Evolutionary conservation across 2,329 filamentous ascomycete genomes (phyloP).

Genomic region (Talaromyces sp.): DNA sequence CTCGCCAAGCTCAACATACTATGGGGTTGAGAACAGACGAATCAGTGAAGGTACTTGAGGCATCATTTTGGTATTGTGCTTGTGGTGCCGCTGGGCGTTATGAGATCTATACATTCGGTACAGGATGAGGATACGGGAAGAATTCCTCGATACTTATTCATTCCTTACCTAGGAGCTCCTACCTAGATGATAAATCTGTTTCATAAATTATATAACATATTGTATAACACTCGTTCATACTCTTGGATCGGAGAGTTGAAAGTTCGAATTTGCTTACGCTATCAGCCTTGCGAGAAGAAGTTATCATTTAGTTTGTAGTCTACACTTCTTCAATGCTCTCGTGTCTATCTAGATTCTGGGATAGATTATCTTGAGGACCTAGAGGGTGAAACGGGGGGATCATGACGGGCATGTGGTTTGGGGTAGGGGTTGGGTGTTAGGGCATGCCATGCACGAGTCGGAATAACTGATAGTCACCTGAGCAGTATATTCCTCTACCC

Average conservation of each 20-base stretch:
- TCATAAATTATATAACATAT: background rate
- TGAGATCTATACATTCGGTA: background rate
- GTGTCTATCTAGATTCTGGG: no score
- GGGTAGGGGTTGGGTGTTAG: background rate
- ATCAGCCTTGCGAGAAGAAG: no score
- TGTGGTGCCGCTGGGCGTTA: background rate
- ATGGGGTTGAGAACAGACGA: conserved; percentile 24
- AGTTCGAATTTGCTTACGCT: no score
- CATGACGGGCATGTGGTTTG: no score
- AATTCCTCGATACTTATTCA: background rate
- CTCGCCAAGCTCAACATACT: conserved; percentile 37
- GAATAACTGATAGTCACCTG: background rate
- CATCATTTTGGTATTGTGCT: background rate
- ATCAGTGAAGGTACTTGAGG: background rate
- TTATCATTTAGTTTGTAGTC: no score
- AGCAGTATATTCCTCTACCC: background rate
- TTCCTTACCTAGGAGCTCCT: background rate
- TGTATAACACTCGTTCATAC: background rate
- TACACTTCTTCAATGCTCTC: no score
- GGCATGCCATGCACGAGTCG: background rate
- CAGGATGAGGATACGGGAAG: background rate
- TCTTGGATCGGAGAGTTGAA: background rate
- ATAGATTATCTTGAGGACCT: background rate
- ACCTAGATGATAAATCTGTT: background rate
- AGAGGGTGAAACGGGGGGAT: no score